Evolutionary conservation across 164 flowering plant genomes (phyloP), one percentile per base, ranked within the genome.

Genomic region (Umbilicus rupestris): DNA sequence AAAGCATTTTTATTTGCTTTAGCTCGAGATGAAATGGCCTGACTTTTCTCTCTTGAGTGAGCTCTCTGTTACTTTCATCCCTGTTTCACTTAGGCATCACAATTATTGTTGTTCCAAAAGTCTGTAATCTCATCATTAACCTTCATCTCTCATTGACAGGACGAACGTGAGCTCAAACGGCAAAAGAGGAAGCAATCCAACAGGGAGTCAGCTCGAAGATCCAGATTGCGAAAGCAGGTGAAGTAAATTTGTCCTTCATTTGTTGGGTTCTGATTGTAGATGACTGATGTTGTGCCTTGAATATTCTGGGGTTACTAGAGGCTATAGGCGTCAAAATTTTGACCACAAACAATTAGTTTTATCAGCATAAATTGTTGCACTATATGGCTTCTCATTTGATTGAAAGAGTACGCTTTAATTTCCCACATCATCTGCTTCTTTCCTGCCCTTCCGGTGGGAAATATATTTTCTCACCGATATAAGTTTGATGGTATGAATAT

Each of bases 161-260:
- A 90, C 70, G 96, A 90, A 44, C 95, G 99, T 58, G 97, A 94
- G 71, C 74, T 91, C 26, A 89, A 94, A 77, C 81, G 87, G 72
- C 97, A 91, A 72, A 89, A 81, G 73, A 84, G 99, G 74, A 94
- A 94, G 77, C 97, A 91, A 73, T 94, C 99, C 57, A 94, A 94
- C 63, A 75, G 96, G 71, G 99, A 94, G 72, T 94, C 97, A 22
- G 96, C 99, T 66, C 82, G 99, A 74, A 85, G 97, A 75, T 94
- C 99, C 74, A 83, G 99, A 77, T 76, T 94, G 73, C 91, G 96
- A 19, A 94, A 94, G 77, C 99, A 94, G 93, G 99, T 91, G 72
- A 16, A n/a, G 19, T 0, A 33, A 17, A 7, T 7, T 58, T 52
- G 49, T 7, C 62, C 12, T 30, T 16, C 35, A 63, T 41, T 63